These are phyloP conservation scores for Fusarium sp. DNA, from an alignment of 2,329 filamentous ascomycete species.

Conservation along the genomic window DNA sequence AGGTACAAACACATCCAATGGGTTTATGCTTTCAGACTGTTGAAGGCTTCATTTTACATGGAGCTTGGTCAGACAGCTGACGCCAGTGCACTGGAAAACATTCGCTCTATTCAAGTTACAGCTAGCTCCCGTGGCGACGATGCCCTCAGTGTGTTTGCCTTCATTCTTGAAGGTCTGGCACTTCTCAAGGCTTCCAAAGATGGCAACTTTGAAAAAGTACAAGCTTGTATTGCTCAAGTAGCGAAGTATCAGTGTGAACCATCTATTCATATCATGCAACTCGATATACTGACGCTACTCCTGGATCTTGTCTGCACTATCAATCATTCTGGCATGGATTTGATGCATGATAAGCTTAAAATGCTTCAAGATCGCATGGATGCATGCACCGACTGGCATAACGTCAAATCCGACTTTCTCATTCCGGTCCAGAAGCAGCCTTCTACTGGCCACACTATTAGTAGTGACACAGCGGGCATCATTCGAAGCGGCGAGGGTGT, in stretches of 20 bases:
- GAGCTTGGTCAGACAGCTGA: conserved; percentile 70
- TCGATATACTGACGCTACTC: conserved; percentile 71
- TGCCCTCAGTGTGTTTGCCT: conserved; percentile 71
- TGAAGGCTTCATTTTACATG: conserved; percentile 75
- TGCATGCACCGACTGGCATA: conserved; percentile 60
- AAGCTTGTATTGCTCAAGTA: conserved; percentile 77
- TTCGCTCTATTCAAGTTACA: conserved; percentile 69
- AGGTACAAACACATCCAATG: conserved; percentile 74
- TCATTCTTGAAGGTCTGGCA: conserved; percentile 74
- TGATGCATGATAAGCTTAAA: conserved; percentile 67
- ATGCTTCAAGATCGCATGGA: conserved; percentile 71
- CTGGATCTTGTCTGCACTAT: conserved; percentile 77
- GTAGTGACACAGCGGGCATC: conserved; percentile 65
- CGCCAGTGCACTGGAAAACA: conserved; percentile 71
- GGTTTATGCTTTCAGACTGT: conserved; percentile 80
- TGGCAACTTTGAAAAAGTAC: conserved; percentile 75
- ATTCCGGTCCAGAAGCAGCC: conserved; percentile 65
- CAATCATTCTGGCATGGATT: conserved; percentile 67
- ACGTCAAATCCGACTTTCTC: conserved; percentile 58
- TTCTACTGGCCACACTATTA: conserved; percentile 60
- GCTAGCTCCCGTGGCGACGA: conserved; percentile 69
- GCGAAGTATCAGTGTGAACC: conserved; percentile 75
- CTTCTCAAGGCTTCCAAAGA: conserved; percentile 71
- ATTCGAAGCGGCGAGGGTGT: conserved; percentile 58
- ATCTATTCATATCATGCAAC: conserved; percentile 68